phyloP scores from a whole-genome alignment of 495 filamentous ascomycete genomes.

The Ascobolus immersus region DNA sequence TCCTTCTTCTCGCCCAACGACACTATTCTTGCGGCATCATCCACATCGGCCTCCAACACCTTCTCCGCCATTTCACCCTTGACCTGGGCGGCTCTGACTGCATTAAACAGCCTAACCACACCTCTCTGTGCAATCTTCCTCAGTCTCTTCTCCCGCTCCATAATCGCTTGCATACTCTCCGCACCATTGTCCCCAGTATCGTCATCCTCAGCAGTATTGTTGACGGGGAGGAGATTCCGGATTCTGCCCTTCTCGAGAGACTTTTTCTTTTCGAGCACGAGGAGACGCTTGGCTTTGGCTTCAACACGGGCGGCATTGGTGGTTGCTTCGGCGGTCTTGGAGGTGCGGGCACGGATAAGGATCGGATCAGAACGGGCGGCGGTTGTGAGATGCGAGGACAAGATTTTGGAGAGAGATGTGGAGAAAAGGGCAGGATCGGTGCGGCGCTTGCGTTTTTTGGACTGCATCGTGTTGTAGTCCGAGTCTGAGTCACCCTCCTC shows the following conservation, averaged over 20 bases:
- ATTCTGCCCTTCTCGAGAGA: constrained; percentile 71
- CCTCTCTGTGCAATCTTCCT: constrained; percentile 15
- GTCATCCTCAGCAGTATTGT: constrained; percentile 21
- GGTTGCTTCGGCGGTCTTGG: constrained; percentile 33
- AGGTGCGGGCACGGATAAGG: constrained; percentile 54
- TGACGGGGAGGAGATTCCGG: constrained; percentile 43
- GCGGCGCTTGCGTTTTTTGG: constrained; percentile 35
- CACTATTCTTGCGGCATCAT: too few relatives aligned
- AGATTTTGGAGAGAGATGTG: constrained; percentile 71
- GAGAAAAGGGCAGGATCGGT: constrained; percentile 81
- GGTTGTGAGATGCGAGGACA: constrained; percentile 58
- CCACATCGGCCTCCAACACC: constrained; percentile 28
- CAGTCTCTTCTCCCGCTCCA: constrained; percentile 46
- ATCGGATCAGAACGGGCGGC: constrained; percentile 66
- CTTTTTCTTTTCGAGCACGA: constrained; percentile 56
- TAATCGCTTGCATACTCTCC: constrained; percentile 21
- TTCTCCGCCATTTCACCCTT: constrained; percentile 11
- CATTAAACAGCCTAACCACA: constrained; percentile 49
- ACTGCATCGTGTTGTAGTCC: constrained; percentile 14
- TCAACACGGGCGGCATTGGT: constrained; percentile 54
- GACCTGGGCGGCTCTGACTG: constrained; percentile 73
- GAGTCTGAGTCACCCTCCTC: constrained; percentile 10
- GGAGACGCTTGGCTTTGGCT: constrained; percentile 44
- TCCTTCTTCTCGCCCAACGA: constrained; percentile 12
- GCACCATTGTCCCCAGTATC: constrained; percentile 22